Evolutionary conservation across 257 asterid species (phyloP), one percentile per base, ranked within the genome.

Genomic region (Forsythia viridissima): DNA sequence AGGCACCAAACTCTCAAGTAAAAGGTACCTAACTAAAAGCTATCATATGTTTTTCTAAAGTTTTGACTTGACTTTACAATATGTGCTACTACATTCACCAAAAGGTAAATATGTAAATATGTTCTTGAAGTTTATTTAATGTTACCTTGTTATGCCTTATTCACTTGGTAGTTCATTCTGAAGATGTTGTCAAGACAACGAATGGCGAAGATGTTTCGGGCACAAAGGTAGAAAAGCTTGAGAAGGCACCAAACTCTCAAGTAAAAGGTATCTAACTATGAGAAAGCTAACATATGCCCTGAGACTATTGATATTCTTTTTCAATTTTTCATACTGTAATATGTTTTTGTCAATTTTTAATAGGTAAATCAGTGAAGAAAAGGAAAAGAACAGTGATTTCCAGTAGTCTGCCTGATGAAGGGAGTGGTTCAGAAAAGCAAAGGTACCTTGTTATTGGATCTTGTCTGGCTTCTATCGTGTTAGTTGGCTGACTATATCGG

Each of bases 371-470:
- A 15, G 55, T 15, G 80, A 77, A 76, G 66, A 85, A 77, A 79
- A 79, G 76, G 48, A 84, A 80, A 71, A 77, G 80, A 63, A 75
- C 78, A 52, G 79, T 78, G 38, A 80, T 76, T 72, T 61, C 82
- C 37, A 75, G 59, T 76, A 85, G 79, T 82, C 81, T 65, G 61
- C 81, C 90, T 51, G 89, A 82, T 5, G 85, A 86, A 69, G 88
- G 72, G 73, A 83, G 76, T 37, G 82, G 77, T 68, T 84, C 92
- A 30, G 98, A 88, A 71, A 96, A 92, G 82, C 99, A 96, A 82
- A 89, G 97, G 99, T 93, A 75, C 12, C 39, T 3, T 20, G 66
- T 57, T 57, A 57, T 57, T 57, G 59, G 34, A 30, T 30, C 34
- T 30, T 30, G 34, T 30, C 34, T 30, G 34, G 34, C 34, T 30